Base-by-base conservation (phyloP, 2,329 filamentous ascomycete species). In the Ascochyta lentis region DNA sequence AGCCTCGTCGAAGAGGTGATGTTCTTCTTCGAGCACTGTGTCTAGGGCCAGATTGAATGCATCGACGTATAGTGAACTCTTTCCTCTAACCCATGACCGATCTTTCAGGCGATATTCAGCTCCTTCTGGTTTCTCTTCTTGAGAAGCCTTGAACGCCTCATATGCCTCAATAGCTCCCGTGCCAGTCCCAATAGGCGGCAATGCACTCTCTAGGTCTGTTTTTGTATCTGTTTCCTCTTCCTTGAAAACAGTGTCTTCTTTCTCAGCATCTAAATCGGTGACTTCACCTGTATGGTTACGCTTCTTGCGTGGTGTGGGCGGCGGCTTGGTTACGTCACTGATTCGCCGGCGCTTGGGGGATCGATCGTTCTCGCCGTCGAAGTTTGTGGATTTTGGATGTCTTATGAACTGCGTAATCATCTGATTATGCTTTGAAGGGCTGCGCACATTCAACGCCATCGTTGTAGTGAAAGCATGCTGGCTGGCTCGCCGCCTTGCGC, bases 61-160 rank as follows among this genome's bases (percentile, higher is more conserved):
- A 77, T 99, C 95, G 16, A 97, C 92, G 68, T 99, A 99, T 51
- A 99, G 91, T 1, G 93, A 98, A 68, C 88, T 96, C 72, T 86
- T 88, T 0, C 92, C 91, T 67, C 83, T 86, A 4, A 87, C 77
- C 91, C 91, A 96, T 56, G 78, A 83, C 46, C 80, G 80, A 47
- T 86, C 78, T 54, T 81, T 81, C 13, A 89, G 69, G 7, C 84
- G 80, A 34, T 80, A 77, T 59, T 83, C 80, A 5, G 80, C 69
- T 15, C 46, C 58, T 12, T 59, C 68, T 31, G 68, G 67, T 8
- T 80, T 70, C 9, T 78, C 71, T 4, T 76, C 75, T 49, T 81
- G 83, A 19, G 84, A 86, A 26, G 84, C 83, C 63, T 84, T 84
- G 60, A 87, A 87, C 2, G 81, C 80, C 75, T 96, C 90, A 68